Conservation (phyloP, 345 rosid species). For the Hibiscus syriacus region DNA sequence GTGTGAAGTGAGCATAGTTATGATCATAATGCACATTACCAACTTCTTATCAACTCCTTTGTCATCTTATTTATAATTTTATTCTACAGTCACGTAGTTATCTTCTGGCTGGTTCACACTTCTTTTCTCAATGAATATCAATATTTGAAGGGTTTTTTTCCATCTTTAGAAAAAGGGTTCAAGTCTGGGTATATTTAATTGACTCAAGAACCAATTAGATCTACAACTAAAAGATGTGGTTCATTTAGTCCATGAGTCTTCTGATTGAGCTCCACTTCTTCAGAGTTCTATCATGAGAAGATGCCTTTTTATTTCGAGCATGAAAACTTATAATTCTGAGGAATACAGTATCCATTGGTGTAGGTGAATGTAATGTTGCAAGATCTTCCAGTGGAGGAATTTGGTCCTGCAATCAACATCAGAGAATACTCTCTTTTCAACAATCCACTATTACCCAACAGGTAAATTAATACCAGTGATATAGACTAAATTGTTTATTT, state of each 20-base stretch:
- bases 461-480: slow-evolving; percentile 29
- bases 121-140: neutral
- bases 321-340: slow-evolving; percentile 2
- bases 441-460: slow-evolving; percentile 75
- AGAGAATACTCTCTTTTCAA: slow-evolving; percentile 87
- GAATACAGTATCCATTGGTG: slow-evolving; percentile 22
- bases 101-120: neutral
- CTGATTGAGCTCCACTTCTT: neutral
- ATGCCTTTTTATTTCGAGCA: neutral
- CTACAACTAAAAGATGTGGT: neutral
- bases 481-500: neutral
- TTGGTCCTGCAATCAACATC: slow-evolving; percentile 67
- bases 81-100: neutral
- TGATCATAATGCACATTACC: neutral
- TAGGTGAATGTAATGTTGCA: slow-evolving; percentile 82
- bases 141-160: neutral
- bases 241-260: slow-evolving; percentile 1
- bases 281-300: neutral
- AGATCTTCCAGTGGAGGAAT: slow-evolving; percentile 65
- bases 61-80: neutral
- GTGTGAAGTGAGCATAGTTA: neutral
- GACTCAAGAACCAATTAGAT: neutral
- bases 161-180: neutral
- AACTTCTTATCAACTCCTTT: too few species aligned
- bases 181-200: neutral